Percentiles rank a stretch among this genome's conserved stretches.
These are phyloP conservation scores for Colletotrichum melonis DNA, from an alignment of 2,329 filamentous ascomycete genomes.

Conservation along the genomic window DNA sequence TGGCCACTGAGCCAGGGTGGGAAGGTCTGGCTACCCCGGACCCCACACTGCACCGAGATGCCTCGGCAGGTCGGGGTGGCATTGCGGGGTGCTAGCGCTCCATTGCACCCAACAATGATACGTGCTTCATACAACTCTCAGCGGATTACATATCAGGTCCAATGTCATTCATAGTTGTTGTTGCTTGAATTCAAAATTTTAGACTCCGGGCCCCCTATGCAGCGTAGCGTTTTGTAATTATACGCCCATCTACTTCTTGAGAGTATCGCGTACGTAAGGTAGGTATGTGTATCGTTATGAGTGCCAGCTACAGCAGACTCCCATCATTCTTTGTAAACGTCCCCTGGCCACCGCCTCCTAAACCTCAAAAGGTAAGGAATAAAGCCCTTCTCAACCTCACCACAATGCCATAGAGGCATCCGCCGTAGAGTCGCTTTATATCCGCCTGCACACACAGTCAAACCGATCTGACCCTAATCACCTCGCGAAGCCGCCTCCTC, in stretches of 20 bases:
- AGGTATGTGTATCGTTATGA: constrained; percentile 9
- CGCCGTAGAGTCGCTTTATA: neutral
- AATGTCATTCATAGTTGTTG: neutral
- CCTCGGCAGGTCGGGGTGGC: constrained; percentile 30
- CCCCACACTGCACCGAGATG: constrained; percentile 35
- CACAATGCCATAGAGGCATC: neutral
- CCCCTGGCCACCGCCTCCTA: too few species aligned
- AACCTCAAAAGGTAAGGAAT: neutral
- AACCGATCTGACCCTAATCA: neutral
- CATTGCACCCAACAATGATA: neutral
- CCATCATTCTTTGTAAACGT: neutral
- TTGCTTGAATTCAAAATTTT: neutral
- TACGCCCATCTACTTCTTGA: neutral
- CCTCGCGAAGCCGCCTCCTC: neutral
- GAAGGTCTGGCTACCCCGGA: constrained; percentile 23
- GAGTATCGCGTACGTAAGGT: constrained; percentile 7
- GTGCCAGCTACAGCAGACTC: neutral
- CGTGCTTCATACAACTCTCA: neutral
- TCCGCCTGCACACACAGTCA: neutral
- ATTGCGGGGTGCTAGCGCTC: constrained; percentile 30
- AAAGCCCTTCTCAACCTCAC: neutral
- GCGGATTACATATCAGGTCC: neutral
- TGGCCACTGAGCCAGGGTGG: neutral
- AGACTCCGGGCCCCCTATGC: neutral
- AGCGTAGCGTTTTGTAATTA: neutral